Percentiles rank a stretch among this genome's conserved stretches.
phyloP scores from a whole-genome alignment of 2,329 filamentous ascomycete genomes.

The Diaporthe vexans region DNA sequence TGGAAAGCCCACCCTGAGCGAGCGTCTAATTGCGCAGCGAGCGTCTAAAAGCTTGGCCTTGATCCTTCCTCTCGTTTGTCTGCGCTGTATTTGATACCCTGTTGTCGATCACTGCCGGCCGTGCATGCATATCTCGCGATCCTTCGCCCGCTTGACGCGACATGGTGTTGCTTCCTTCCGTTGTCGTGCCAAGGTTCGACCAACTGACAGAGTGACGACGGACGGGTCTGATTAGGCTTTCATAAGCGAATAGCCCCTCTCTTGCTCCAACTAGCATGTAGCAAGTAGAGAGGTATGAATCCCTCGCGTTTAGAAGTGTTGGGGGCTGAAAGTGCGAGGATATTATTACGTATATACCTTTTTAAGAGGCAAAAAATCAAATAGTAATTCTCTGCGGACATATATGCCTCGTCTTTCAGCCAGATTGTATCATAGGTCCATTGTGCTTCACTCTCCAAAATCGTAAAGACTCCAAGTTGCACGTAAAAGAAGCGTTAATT shows the following conservation, averaged over 20 bases:
- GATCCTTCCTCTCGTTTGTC: not conserved
- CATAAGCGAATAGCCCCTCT: not conserved
- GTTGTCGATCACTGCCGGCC: conserved; percentile 16
- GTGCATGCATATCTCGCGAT: conserved; percentile 2
- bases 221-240: not conserved
- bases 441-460: no score
- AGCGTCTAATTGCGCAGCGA: not conserved
- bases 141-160: not conserved
- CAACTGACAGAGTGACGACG: not conserved
- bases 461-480: no score
- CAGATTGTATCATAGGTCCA: no score
- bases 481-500: no score
- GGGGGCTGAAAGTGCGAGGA: no score
- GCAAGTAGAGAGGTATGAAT: not conserved
- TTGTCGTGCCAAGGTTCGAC: not conserved
- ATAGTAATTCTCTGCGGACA: no score
- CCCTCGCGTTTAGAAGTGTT: not conserved
- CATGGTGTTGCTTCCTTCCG: conserved; percentile 7
- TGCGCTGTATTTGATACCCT: not conserved
- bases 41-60: conserved; percentile 16
- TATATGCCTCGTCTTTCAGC: no score
- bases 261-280: not conserved
- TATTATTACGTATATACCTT: no score
- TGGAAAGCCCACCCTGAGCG: not conserved
- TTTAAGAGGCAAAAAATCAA: no score